Evolutionary conservation across 1,139 yeast species (phyloP), one percentile per base, ranked within the genome.

Genomic region (Hanseniaspora gamundiae): DNA sequence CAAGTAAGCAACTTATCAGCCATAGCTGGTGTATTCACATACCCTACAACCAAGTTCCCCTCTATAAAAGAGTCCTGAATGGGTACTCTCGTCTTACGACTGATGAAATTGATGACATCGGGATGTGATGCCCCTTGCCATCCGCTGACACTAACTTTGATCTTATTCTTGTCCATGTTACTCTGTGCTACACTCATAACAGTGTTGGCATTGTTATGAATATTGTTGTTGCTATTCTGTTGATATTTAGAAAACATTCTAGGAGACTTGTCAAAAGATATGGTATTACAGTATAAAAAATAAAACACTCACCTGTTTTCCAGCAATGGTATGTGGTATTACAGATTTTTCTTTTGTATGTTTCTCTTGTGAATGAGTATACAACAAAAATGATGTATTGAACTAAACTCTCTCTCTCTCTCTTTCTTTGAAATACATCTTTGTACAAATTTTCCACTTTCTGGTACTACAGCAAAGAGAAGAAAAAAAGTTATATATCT

Each of bases 101-200:
- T 71, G 13, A 87, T 65, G 60, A 86, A 87, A 39, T 69, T 68
- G 17, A 83, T 68, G 49, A 87, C 68, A 45, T 84, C 93, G 40
- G 77, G 81, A 49, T 69, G 70, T 11, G 80, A 62, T 2, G 85
- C 88, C 43, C 87, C 86, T 52, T 82, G 80, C 95, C 95, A 87
- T 39, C 87, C 86, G 43, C 72, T 66, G 16, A 86, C 71, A 14
- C 55, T 49, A 8, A 59, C 47, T 38, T 54, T 52, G 19, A 57
- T 53, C 39, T 54, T 50, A 40, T 54, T 57, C 28, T 53, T 53
- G 42, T 45, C 46, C 33, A 49, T 47, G 43, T 55, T 54, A 44
- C 57, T 61, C 41, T 54, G 59, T 5, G 59, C 60, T 44, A 54
- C 33, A 35, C 48, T 42, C 17, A 50, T 52, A n/a, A 56, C 42